A percentile compares a stretch with the other conserved stretches of the same genome.
Evolutionary conservation across 2,329 filamentous ascomycete genomes (phyloP).

Genomic region (Helicocarpus griseus): DNA sequence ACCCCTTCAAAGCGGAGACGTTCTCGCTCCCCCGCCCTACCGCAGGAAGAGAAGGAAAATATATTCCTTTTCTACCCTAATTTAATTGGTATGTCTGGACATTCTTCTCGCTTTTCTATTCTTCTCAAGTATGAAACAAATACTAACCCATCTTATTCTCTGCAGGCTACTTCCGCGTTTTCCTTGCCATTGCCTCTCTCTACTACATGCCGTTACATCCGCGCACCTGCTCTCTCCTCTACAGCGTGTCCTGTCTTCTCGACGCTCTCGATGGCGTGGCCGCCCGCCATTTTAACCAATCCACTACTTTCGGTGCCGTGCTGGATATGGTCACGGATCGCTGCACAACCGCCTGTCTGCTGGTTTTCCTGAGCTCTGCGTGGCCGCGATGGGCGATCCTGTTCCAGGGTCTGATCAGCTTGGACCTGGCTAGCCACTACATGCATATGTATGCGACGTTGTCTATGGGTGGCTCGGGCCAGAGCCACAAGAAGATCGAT

Average conservation of each 20-base stretch:
- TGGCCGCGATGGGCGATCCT: slow-evolving; percentile 90
- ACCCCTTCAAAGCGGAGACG: slow-evolving; percentile 23
- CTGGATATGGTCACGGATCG: slow-evolving; percentile 99
- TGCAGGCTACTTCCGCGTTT: slow-evolving; percentile 64
- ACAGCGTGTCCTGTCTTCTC: slow-evolving; percentile 87
- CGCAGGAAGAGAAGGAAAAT: slow-evolving; percentile 47
- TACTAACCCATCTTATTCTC: background rate
- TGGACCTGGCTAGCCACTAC: slow-evolving; percentile 94
- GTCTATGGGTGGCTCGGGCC: slow-evolving; percentile 68
- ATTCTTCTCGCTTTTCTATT: background rate
- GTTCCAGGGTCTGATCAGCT: slow-evolving; percentile 84
- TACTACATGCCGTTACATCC: slow-evolving; percentile 99
- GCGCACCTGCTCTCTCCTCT: slow-evolving; percentile 77
- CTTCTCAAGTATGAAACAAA: background rate
- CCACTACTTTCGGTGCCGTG: slow-evolving; percentile 89
- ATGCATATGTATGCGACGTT: slow-evolving; percentile 98
- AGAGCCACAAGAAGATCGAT: slow-evolving; percentile 90
- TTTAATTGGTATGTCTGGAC: slow-evolving; percentile 58
- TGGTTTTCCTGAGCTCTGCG: slow-evolving; percentile 89
- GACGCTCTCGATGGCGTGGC: slow-evolving; percentile 92
- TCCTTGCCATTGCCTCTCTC: slow-evolving; percentile 78
- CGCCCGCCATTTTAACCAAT: slow-evolving; percentile 79
- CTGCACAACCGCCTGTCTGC: slow-evolving; percentile 87
- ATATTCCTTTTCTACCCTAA: slow-evolving; percentile 77
- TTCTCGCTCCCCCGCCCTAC: slow-evolving; percentile 15